Percentiles rank a stretch among this genome's conserved stretches.
Evolutionary conservation across 257 asterid genomes (phyloP).

Genomic region (Thymus quinquecostatus): DNA sequence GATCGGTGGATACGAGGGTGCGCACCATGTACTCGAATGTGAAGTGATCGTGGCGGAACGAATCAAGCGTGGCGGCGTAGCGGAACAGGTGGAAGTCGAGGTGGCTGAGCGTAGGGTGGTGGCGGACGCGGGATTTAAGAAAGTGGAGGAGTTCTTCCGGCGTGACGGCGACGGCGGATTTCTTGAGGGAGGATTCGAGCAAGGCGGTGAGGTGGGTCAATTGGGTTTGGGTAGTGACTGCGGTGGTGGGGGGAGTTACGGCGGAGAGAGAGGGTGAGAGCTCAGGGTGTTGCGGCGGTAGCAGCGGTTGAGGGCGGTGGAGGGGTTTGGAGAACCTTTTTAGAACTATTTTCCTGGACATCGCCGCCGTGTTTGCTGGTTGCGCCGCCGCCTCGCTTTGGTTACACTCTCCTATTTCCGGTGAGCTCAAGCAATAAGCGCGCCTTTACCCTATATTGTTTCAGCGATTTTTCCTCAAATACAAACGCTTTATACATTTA

Average conservation of each 20-base stretch:
- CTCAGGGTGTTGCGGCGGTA: constrained; percentile 38
- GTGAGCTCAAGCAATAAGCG: constrained; percentile 7
- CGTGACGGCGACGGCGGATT: constrained; percentile 49
- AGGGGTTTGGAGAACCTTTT: constrained; percentile 31
- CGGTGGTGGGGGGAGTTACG: constrained; percentile 39
- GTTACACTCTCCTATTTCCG: constrained; percentile 22
- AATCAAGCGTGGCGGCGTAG: constrained; percentile 75
- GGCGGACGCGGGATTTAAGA: constrained; percentile 64
- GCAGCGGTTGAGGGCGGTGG: constrained; percentile 34
- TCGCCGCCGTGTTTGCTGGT: constrained; percentile 30
- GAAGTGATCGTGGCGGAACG: constrained; percentile 90
- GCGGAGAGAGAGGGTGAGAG: constrained; percentile 43
- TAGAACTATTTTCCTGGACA: constrained; percentile 41
- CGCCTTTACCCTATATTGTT: no score
- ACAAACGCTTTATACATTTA: no score
- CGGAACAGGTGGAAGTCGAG: constrained; percentile 90
- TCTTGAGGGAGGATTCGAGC: constrained; percentile 54
- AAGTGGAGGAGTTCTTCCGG: constrained; percentile 67
- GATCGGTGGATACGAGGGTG: constrained; percentile 71
- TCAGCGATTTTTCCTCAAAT: no score
- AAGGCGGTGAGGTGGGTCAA: constrained; percentile 48
- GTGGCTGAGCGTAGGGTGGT: constrained; percentile 79
- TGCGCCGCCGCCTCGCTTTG: constrained; percentile 27
- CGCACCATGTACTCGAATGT: constrained; percentile 86
- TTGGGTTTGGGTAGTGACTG: constrained; percentile 49